A percentile compares a stretch with the other conserved stretches of the same genome.
Conservation (phyloP, 192 early-diverging fungal genomes). For the Funneliformis mosseae region DNA sequence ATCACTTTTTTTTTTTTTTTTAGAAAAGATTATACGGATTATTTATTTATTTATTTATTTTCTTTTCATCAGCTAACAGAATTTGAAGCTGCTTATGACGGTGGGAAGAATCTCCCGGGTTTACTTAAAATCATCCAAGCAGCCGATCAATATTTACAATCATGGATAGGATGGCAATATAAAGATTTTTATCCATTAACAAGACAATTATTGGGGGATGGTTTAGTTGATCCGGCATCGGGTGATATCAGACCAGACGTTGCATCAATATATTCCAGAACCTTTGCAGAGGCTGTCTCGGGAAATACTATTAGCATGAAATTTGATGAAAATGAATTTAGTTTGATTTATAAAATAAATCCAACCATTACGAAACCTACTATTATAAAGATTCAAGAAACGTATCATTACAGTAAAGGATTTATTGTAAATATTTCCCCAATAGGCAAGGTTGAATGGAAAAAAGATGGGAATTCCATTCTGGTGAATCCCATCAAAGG, state of each 20-base stretch:
- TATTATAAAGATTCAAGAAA: neutral
- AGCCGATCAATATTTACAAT: constrained; percentile 51
- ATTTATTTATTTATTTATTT: no score
- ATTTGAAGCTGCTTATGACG: constrained; percentile 52
- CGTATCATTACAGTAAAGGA: neutral
- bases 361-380: neutral
- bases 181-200: constrained; percentile 43
- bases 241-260: neutral
- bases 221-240: neutral
- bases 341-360: neutral
- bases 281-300: neutral
- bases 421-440: neutral
- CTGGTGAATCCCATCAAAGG: neutral
- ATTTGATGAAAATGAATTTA: neutral
- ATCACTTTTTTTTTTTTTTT: neutral
- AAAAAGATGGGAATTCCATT: neutral
- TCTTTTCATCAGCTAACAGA: constrained; percentile 63
- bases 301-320: neutral
- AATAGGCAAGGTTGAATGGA: neutral
- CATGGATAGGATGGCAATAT: constrained; percentile 63
- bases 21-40: no score
- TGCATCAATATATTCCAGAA: neutral
- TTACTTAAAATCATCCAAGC: constrained; percentile 45
- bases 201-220: neutral
- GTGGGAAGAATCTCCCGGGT: constrained; percentile 34